Percentiles rank a stretch among this genome's conserved stretches.
phyloP scores from a whole-genome alignment of 2,329 filamentous ascomycete genomes.

The Thelonectria discophora region DNA sequence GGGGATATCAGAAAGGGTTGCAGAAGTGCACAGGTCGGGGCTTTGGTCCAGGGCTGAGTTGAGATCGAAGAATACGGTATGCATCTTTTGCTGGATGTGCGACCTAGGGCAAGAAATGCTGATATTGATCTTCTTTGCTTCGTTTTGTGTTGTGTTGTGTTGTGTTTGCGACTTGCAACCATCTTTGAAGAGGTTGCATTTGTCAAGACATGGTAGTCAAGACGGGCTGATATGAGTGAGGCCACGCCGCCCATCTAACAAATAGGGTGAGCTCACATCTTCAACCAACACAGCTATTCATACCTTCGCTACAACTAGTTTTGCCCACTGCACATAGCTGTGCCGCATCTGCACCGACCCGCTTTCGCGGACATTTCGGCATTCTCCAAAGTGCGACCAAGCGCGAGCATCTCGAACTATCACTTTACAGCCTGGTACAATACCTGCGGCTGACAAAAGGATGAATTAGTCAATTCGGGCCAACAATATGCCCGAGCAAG shows the following conservation, averaged over 20 bases:
- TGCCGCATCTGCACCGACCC: background rate
- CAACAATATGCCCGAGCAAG: background rate
- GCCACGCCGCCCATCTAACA: too few relatives aligned
- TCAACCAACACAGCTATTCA: too few relatives aligned
- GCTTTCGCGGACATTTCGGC: background rate
- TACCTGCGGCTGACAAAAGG: background rate
- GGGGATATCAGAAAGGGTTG: background rate
- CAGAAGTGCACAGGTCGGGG: background rate
- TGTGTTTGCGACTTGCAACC: too few relatives aligned
- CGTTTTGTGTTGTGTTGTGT: too few relatives aligned
- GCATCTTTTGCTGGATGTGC: background rate
- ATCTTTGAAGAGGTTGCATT: too few relatives aligned
- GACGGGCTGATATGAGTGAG: too few relatives aligned
- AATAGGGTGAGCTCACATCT: too few relatives aligned
- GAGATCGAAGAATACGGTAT: background rate
- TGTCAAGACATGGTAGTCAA: too few relatives aligned
- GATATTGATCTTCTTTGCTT: background rate
- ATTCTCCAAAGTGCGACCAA: background rate
- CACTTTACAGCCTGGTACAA: background rate
- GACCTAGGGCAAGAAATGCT: background rate
- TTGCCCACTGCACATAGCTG: too few relatives aligned
- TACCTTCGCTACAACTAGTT: too few relatives aligned
- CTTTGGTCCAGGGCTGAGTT: background rate
- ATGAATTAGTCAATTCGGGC: background rate
- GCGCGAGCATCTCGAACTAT: background rate